Base-by-base conservation (phyloP, 1,284 basidiomycete species). In the Leccinum griseonigrum region DNA sequence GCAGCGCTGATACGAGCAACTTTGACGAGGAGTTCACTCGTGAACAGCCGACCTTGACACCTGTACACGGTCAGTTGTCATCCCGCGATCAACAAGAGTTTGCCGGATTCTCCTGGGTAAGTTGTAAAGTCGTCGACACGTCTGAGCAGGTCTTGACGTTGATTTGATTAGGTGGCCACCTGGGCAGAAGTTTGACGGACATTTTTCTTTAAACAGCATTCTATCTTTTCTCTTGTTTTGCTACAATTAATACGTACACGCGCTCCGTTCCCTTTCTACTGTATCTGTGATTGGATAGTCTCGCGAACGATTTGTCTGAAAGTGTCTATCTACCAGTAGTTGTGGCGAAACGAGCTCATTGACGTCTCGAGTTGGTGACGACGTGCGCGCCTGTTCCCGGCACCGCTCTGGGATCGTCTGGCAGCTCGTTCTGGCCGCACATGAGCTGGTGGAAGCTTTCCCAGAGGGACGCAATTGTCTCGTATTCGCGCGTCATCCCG, bases 1-100 rank as follows among this genome's bases (percentile, higher is more conserved):
- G 90, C 65, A 89, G 84, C 67, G 90, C 90, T 48, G 90, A 91
- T 77, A 91, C 86, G 55, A 90, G 87, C 71, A 94, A 97, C 79
- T 97, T 98, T 78, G 95, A 98, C 77, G 90, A 95, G 72, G 97
- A 99, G 77, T 98, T 98, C 74, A 99, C 97, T 50, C 84, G 85
- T 64, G 97, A 99, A 76, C 94, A 98, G 74, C 97, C 97, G 6
- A 99, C 96, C 14, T 80, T 99, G 68, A 99, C 97, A 3, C 97
- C 97, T 8, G 97, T 99, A 31, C 96, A 99, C 72, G 93, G 92
- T 34, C 95, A 98, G 67, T 78, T 99, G 65, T 93, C 92, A n/a
- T 76, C 91, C 48, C 88, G 90, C 65, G 96, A 99, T 73, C 97
- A 99, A 78, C 85, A 89, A 65, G 95, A 97, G 77, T 98, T 98